These are phyloP conservation scores for Kodamaea derodonti DNA, from an alignment of 1,139 yeast genomes.

Conservation along the genomic window DNA sequence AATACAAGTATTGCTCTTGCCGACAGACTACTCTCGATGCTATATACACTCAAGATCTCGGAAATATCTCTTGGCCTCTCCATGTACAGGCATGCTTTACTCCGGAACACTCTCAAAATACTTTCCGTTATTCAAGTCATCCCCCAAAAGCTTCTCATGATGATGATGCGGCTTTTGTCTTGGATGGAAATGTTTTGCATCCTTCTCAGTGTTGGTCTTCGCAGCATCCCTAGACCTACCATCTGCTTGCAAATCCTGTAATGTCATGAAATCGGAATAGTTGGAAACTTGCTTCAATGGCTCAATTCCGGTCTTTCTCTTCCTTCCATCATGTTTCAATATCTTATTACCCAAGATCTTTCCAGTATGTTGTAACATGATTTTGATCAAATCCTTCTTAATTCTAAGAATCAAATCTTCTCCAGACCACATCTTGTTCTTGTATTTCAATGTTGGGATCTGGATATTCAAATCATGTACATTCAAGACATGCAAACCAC, in stretches of 20 bases:
- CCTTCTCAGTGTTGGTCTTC: constrained; percentile 9
- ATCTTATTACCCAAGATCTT: constrained; percentile 76
- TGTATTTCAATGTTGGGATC: constrained; percentile 63
- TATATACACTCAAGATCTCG: too few relatives aligned
- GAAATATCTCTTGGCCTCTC: too few relatives aligned
- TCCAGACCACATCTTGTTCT: constrained; percentile 73
- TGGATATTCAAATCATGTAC: constrained; percentile 64
- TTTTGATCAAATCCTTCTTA: constrained; percentile 64
- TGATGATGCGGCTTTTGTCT: neutral
- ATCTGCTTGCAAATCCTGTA: constrained; percentile 36
- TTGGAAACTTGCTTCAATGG: constrained; percentile 46
- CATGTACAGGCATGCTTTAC: too few relatives aligned
- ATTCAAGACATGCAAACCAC: constrained; percentile 61
- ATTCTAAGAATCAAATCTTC: constrained; percentile 65
- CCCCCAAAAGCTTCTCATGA: too few relatives aligned
- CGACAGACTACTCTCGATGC: too few relatives aligned
- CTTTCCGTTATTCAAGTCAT: too few relatives aligned
- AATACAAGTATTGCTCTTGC: too few relatives aligned
- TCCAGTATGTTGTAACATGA: constrained; percentile 73
- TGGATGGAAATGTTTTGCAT: constrained; percentile 6
- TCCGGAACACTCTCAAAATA: too few relatives aligned
- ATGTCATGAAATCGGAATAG: constrained; percentile 35
- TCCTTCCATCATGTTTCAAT: constrained; percentile 45
- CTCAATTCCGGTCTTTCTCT: constrained; percentile 25
- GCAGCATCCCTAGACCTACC: constrained; percentile 24